Percentiles rank a stretch among this genome's conserved stretches.
phyloP scores from a whole-genome alignment of 768 basidiomycete genomes.

The Plicaturopsis crispa region DNA sequence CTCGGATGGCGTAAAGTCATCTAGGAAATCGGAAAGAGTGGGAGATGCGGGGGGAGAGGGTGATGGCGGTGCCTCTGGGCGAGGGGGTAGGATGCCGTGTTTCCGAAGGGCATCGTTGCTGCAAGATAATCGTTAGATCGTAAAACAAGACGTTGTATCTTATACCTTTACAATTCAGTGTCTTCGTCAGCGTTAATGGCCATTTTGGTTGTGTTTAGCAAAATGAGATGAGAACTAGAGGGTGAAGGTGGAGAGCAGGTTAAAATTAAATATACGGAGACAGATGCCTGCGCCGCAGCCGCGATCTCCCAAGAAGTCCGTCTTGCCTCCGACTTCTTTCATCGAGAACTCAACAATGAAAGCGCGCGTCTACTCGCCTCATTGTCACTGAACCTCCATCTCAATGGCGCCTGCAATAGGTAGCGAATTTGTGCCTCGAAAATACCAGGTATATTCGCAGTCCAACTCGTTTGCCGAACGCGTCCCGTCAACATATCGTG shows the following conservation, averaged over 20 bases:
- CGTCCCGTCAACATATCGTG: conserved; percentile 37
- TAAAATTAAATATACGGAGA: not conserved
- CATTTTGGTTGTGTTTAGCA: conserved; percentile 29
- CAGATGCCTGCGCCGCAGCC: not conserved
- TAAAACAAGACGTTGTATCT: not conserved
- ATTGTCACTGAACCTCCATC: too few relatives aligned
- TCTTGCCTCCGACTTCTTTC: too few relatives aligned
- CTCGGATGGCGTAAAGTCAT: conserved; percentile 54
- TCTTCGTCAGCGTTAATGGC: conserved; percentile 82
- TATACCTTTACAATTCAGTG: conserved; percentile 80
- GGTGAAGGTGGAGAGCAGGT: not conserved
- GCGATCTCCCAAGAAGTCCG: not conserved
- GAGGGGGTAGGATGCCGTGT: conserved; percentile 83
- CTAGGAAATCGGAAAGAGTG: conserved; percentile 57
- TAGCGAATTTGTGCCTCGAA: too few relatives aligned
- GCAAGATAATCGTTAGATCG: conserved; percentile 5
- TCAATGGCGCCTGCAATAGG: too few relatives aligned
- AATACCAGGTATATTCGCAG: too few relatives aligned
- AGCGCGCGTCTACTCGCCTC: too few relatives aligned
- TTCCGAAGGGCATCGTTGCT: conserved; percentile 94
- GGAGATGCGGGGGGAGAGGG: conserved; percentile 83
- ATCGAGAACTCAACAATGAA: too few relatives aligned
- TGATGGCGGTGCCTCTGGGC: conserved; percentile 54
- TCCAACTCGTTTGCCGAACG: not conserved
- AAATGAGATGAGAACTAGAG: too few relatives aligned